Conservation (phyloP, 202 grass and related monocot species). For the Zizania palustris region DNA sequence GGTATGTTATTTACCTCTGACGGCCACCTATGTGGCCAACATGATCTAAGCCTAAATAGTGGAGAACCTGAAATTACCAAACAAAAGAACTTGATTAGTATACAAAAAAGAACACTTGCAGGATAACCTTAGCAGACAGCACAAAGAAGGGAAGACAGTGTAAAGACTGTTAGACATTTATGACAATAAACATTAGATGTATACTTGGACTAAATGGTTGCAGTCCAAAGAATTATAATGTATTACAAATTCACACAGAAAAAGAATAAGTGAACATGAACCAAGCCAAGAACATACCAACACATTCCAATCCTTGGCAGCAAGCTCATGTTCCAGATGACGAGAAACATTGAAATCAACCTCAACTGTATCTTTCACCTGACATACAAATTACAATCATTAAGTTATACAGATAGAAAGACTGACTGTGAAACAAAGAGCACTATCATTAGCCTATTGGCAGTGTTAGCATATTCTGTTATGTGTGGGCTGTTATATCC, state of each 20-base stretch:
- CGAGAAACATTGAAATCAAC: conserved; percentile 92
- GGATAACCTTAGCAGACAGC: conserved; percentile 24
- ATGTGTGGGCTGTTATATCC: too few relatives aligned
- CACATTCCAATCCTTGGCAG: conserved; percentile 69
- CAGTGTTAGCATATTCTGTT: too few relatives aligned
- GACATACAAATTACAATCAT: conserved; percentile 33
- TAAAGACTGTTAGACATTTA: conserved; percentile 11
- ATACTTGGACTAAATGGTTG: not conserved
- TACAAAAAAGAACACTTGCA: conserved; percentile 22
- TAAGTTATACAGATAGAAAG: not conserved
- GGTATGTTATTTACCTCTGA: conserved; percentile 52
- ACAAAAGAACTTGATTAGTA: conserved; percentile 23
- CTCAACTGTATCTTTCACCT: conserved; percentile 92
- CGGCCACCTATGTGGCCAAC: conserved; percentile 86
- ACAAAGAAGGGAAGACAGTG: conserved; percentile 17
- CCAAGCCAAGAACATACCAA: conserved; percentile 54
- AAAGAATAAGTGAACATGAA: conserved; percentile 34
- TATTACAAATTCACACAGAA: not conserved
- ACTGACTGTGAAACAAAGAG: not conserved
- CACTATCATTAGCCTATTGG: not conserved
- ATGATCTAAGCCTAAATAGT: conserved; percentile 94
- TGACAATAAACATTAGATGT: not conserved
- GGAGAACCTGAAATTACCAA: conserved; percentile 74
- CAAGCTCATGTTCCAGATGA: conserved; percentile 76
- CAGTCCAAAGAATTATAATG: conserved; percentile 28